Percentiles rank a stretch among this genome's conserved stretches.
phyloP scores from a whole-genome alignment of 805 yeast species.

The Ogataea salicorniae region DNA sequence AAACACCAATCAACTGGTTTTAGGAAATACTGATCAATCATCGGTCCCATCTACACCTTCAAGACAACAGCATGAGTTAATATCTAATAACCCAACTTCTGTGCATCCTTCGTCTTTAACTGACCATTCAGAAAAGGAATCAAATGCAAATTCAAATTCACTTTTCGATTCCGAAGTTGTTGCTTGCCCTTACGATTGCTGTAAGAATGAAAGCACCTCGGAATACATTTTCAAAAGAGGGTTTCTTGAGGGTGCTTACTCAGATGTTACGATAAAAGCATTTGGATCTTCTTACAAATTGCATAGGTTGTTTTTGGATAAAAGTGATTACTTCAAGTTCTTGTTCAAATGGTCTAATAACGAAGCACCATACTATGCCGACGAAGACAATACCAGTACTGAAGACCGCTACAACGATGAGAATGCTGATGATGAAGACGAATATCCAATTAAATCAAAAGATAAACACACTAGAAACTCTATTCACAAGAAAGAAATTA shows the following conservation, averaged over 20 bases:
- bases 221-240: constrained; percentile 36
- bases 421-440: constrained; percentile 1
- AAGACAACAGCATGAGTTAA: not conserved
- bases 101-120: not conserved
- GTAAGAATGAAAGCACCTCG: constrained; percentile 16
- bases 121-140: not conserved
- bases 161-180: constrained; percentile 4
- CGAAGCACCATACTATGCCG: not conserved
- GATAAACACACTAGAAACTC: not conserved
- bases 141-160: not conserved
- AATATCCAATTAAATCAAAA: not conserved
- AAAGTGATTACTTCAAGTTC: constrained; percentile 43
- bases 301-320: constrained; percentile 41
- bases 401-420: not conserved
- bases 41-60: not conserved
- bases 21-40: not conserved
- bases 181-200: constrained; percentile 26
- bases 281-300: constrained; percentile 41
- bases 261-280: constrained; percentile 44
- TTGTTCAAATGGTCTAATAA: constrained; percentile 40
- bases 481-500: not conserved
- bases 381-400: not conserved
- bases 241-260: constrained; percentile 40
- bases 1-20: not conserved
- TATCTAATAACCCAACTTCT: too few species aligned